Evolutionary conservation across 768 basidiomycete genomes (phyloP), one percentile per base, ranked within the genome.

Genomic region (Agrocybe praecox): DNA sequence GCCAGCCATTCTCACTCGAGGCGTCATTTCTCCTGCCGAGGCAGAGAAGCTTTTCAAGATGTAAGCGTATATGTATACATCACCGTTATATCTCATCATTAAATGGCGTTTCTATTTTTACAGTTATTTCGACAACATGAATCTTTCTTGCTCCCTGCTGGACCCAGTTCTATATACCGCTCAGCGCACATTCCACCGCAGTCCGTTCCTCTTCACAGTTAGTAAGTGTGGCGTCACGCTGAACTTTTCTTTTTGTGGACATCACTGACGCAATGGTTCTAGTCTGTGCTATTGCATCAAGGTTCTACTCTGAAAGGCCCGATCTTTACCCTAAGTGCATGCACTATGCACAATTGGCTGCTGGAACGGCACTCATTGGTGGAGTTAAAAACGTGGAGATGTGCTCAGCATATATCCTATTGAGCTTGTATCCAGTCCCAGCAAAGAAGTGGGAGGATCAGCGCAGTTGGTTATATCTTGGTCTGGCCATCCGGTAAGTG

Each of bases 171-270:
- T 96, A 19, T 95, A 98, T 67, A 94, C 92, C 0, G 88, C 94
- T 6, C 88, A 89, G 52, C 81, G 79, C 60, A 90, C 91, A 1
- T 89, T 86, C 61, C 86, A 86, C 71, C 84, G 95, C 19, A 92
- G 89, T 64, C 92, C 94, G 2, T 96, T 96, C 76, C 71, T 98
- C 34, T 94, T 96, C 72, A 96, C 95, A 29, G 92, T 94, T 56
- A 84, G 91, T 93, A 64, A 82, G 86, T 84, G 61, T 46, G 15
- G 18, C 17, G 12, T 15, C n/a, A 44, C 26, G 19, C 3, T 52
- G 19, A 15, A 51, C 8, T 26, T 47, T 43, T 21, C 21, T 17
- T 46, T 3, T 52, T 24, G 58, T 45, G 19, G 36, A 46, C 18
- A 2, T 32, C 40, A 21, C 18, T 34, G 43, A 50, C 50, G 8